Evolutionary conservation across 768 basidiomycete genomes (phyloP).

Genomic region (Glaciozyma antarctica): DNA sequence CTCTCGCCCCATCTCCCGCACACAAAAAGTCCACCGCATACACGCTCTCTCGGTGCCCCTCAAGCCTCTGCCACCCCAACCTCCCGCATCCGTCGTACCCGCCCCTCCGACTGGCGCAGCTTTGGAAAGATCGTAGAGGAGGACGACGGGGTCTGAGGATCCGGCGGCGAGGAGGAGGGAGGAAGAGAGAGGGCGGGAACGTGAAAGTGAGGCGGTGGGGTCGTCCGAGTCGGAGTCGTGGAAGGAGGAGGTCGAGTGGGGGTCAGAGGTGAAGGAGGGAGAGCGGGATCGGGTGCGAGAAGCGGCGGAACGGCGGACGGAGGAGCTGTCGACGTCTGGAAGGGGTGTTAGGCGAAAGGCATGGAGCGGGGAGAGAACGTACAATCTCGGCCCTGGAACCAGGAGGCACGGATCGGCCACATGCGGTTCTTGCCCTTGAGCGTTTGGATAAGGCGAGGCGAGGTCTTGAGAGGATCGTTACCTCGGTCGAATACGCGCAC

Average conservation of each 20-base stretch:
- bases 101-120: not conserved
- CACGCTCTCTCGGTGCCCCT: conserved; percentile 8
- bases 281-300: not conserved
- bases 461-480: not conserved
- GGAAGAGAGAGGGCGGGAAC: not conserved
- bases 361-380: not conserved
- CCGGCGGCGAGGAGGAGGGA: conserved; percentile 7
- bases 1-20: not conserved
- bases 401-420: conserved; percentile 7
- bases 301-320: not conserved
- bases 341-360: not conserved
- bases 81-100: not conserved
- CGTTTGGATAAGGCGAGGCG: conserved; percentile 1
- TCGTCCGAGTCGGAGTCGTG: not conserved
- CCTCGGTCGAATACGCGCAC: conserved; percentile 1
- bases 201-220: not conserved
- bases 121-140: conserved; percentile 1
- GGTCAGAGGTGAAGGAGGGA: not conserved
- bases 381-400: conserved; percentile 6
- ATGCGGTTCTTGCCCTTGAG: conserved; percentile 11
- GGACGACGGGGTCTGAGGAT: not conserved
- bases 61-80: not conserved
- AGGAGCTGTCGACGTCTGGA: not conserved
- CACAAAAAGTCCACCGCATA: conserved; percentile 8
- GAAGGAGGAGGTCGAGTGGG: not conserved